These are phyloP conservation scores for Nepenthes mirabilis DNA, from an alignment of 148 eudicot species.

Conservation along the genomic window DNA sequence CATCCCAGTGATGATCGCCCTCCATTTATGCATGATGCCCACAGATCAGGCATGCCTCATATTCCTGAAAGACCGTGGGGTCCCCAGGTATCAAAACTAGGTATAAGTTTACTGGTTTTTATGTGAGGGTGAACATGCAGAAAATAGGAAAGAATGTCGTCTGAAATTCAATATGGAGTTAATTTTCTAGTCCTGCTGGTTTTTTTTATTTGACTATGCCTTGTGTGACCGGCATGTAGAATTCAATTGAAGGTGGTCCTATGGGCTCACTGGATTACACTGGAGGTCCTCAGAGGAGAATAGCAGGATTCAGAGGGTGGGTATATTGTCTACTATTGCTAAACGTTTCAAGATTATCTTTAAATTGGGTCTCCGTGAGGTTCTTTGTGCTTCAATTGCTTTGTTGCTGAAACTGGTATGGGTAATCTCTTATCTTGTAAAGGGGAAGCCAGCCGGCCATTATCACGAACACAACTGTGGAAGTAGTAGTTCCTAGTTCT, in stretches of 20 bases:
- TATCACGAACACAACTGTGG: conserved; percentile 80
- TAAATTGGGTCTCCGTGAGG: neutral
- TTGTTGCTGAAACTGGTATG: conserved; percentile 6
- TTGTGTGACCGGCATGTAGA: conserved; percentile 16
- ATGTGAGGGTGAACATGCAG: too few species aligned
- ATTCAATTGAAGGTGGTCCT: conserved; percentile 42
- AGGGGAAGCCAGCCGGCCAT: conserved; percentile 57
- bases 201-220: neutral
- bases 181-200: neutral
- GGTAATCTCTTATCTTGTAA: conserved; percentile 4
- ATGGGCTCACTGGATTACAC: conserved; percentile 47
- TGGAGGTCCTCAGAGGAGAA: conserved; percentile 56
- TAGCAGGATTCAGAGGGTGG: conserved; percentile 81
- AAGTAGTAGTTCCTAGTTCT: conserved; percentile 83
- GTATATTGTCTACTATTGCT: conserved; percentile 3
- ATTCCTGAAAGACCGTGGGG: conserved; percentile 75
- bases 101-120: neutral
- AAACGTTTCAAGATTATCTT: neutral
- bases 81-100: conserved; percentile 46
- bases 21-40: conserved; percentile 65
- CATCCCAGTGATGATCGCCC: conserved; percentile 60
- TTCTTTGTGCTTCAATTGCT: neutral
- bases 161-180: neutral
- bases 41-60: conserved; percentile 47
- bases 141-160: neutral